Evolutionary conservation across 1,284 basidiomycete genomes (phyloP).

Genomic region (Boletellus sp.): DNA sequence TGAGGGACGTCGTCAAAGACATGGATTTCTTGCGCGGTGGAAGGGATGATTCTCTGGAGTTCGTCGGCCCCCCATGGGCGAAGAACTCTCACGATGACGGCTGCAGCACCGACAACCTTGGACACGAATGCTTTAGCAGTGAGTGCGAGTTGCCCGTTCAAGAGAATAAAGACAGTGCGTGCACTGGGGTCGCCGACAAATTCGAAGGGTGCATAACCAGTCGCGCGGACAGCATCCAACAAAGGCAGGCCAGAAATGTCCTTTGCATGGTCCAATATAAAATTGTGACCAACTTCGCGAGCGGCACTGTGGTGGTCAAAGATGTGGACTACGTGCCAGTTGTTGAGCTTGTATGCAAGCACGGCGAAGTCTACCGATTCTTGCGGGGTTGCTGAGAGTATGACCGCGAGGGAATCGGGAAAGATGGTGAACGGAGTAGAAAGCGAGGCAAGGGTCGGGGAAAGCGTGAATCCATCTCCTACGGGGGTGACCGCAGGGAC

Average conservation of each 20-base stretch:
- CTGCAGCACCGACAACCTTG: slow-evolving; percentile 49
- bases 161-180: slow-evolving; percentile 54
- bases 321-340: slow-evolving; percentile 70
- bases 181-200: slow-evolving; percentile 63
- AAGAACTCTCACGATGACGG: slow-evolving; percentile 69
- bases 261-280: slow-evolving; percentile 33
- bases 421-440: slow-evolving; percentile 57
- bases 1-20: slow-evolving; percentile 75
- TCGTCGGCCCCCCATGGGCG: slow-evolving; percentile 71
- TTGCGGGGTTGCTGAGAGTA: slow-evolving; percentile 79
- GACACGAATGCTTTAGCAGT: slow-evolving; percentile 50
- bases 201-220: slow-evolving; percentile 65
- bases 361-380: slow-evolving; percentile 73
- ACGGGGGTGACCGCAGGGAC: slow-evolving; percentile 69
- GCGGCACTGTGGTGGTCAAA: slow-evolving; percentile 73
- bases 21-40: slow-evolving; percentile 53
- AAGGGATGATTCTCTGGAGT: slow-evolving; percentile 56
- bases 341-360: slow-evolving; percentile 60
- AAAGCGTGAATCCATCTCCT: slow-evolving; percentile 64
- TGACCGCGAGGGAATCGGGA: slow-evolving; percentile 69
- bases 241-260: slow-evolving; percentile 35
- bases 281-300: slow-evolving; percentile 63
- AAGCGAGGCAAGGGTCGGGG: slow-evolving; percentile 69
- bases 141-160: slow-evolving; percentile 70
- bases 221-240: slow-evolving; percentile 45